Base-by-base conservation (phyloP, 495 filamentous ascomycete species). In the Neurospora sp. region DNA sequence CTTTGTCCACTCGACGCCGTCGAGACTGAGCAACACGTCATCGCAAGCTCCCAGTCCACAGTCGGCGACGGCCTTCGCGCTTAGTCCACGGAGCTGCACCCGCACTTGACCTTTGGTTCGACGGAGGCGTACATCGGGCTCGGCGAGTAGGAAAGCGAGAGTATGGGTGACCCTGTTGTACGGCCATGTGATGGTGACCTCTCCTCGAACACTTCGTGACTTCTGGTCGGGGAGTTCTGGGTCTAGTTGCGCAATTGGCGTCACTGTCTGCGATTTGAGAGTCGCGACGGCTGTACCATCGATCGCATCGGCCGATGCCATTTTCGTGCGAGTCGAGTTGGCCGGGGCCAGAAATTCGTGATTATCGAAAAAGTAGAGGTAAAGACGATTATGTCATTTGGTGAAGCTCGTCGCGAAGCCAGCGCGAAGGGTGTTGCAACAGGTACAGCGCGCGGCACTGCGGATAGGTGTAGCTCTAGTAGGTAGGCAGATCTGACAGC, bases 141-240 rank as follows among this genome's bases (percentile, higher is more conserved):
- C 96, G 12, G 91, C 91, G 5, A 97, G 86, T 3, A 94, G 87
- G 40, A 99, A 87, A 69, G 93, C 89, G 74, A 93, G 82, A 10
- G 89, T 89, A 45, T 86, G 85, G 8, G 87, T 90, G 16, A 92
- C 91, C 7, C 90, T 90, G 41, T 92, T 97, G 81, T 92, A 99
- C 0, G 96, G 96, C 95, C 96, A 98, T 65, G 94, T 88, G 20
- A 99, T 89, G 6, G 92, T 93, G 41, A 97, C 89, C 2, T 93
- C 85, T 16, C 90, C 94, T 61, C 82, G 77, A 2, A 86, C 81
- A 16, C 76, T 77, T 39, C 79, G 76, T n/a, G 80, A 76, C 0
- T 74, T 39, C 14, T 75, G 79, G 8, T 85, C 78, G 1, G 75
- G 59, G 16, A 86, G 70, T n/a, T 82, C 80, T n/a, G 93, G 93